Evolutionary conservation across 148 eudicot genomes (phyloP).

Genomic region (Rheum nobile): DNA sequence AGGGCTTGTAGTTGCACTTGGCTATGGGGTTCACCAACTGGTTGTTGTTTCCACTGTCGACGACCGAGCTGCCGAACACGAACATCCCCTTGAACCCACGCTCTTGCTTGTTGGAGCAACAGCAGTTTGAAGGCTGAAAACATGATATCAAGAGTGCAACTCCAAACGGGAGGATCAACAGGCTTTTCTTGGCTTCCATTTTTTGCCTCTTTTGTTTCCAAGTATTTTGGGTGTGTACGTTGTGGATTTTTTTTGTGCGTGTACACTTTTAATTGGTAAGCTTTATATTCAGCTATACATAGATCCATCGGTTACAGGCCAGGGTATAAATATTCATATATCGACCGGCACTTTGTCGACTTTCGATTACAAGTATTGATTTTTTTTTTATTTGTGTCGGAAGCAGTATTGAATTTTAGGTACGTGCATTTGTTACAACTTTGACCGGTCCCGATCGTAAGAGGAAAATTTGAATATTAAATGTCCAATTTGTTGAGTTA

Average conservation of each 20-base stretch:
- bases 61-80: constrained; percentile 27
- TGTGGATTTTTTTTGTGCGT: not conserved
- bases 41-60: constrained; percentile 35
- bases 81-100: constrained; percentile 19
- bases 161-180: not conserved
- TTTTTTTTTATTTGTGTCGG: too few relatives aligned
- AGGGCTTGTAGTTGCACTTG: constrained; percentile 24
- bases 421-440: too few relatives aligned
- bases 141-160: not conserved
- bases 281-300: too few relatives aligned
- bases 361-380: too few relatives aligned
- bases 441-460: too few relatives aligned
- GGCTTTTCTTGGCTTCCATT: not conserved
- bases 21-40: constrained; percentile 1
- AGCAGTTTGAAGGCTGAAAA: not conserved
- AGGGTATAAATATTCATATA: too few relatives aligned
- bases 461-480: too few relatives aligned
- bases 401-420: too few relatives aligned
- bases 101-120: not conserved
- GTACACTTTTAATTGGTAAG: too few relatives aligned
- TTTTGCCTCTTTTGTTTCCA: not conserved
- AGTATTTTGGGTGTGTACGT: not conserved
- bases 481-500: too few relatives aligned
- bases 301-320: too few relatives aligned
- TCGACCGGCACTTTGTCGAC: too few relatives aligned